Evolutionary conservation across 306 rosid genomes (phyloP).

Genomic region (Vicia villosa): DNA sequence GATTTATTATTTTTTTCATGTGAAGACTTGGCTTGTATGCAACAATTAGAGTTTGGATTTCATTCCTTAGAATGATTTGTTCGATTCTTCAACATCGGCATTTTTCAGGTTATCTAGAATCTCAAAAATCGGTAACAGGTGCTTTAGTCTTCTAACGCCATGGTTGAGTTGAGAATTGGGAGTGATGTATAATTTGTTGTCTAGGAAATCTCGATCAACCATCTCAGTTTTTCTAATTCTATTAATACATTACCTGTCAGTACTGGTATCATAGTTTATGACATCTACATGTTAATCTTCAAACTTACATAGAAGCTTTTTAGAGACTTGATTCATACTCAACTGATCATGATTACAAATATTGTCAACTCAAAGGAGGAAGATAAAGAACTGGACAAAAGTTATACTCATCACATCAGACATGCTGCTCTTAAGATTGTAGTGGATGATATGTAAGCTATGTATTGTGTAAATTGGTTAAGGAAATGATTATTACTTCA

Average conservation of each 20-base stretch:
- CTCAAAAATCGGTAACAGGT: background rate
- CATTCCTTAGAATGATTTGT: conserved; percentile 5
- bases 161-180: conserved; percentile 7
- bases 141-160: background rate
- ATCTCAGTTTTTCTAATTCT: conserved; percentile 5
- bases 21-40: conserved; percentile 15
- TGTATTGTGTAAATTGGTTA: background rate
- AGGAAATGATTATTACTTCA: background rate
- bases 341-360: background rate
- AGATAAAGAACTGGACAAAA: background rate
- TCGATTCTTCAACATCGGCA: conserved; percentile 3
- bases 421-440: background rate
- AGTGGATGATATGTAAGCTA: background rate
- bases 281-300: conserved; percentile 19
- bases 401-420: background rate
- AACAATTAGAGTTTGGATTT: background rate
- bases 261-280: conserved; percentile 2
- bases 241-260: background rate
- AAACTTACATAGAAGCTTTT: background rate
- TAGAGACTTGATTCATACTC: background rate
- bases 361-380: background rate
- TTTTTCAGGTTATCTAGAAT: conserved; percentile 30
- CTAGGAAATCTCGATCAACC: background rate
- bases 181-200: background rate
- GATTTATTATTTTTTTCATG: background rate